Conservation (phyloP, 805 yeast species). For the Candida khao-thaluensis region DNA sequence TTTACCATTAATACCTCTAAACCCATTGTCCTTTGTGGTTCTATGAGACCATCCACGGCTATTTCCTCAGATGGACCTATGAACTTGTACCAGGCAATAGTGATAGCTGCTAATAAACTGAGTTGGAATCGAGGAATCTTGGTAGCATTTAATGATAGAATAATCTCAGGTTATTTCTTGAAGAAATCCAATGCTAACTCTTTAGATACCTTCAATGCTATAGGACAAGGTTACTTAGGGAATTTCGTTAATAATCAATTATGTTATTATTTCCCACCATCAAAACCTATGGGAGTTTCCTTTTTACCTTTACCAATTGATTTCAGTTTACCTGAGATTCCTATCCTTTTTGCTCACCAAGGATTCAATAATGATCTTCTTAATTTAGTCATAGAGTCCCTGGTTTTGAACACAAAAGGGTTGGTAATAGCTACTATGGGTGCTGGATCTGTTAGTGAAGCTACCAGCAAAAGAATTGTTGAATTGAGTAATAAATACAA, state of each 20-base stretch:
- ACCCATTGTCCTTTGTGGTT: slow-evolving; percentile 69
- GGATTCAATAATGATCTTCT: slow-evolving; percentile 52
- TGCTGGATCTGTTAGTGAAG: slow-evolving; percentile 61
- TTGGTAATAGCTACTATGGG: slow-evolving; percentile 69
- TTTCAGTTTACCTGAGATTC: slow-evolving; percentile 43
- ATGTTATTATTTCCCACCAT: slow-evolving; percentile 63
- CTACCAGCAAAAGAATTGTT: slow-evolving; percentile 45
- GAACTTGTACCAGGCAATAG: slow-evolving; percentile 69
- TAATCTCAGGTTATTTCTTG: slow-evolving; percentile 67
- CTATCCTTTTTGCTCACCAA: slow-evolving; percentile 62
- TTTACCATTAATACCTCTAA: slow-evolving; percentile 42
- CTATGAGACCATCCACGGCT: slow-evolving; percentile 73
- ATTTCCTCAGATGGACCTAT: slow-evolving; percentile 72
- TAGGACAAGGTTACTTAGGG: slow-evolving; percentile 70
- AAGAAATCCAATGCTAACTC: slow-evolving; percentile 71
- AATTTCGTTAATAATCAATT: slow-evolving; percentile 65
- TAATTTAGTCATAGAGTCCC: slow-evolving; percentile 39
- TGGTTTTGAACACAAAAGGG: slow-evolving; percentile 47
- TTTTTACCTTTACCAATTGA: slow-evolving; percentile 26
- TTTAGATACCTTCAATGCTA: slow-evolving; percentile 64
- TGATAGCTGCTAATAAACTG: slow-evolving; percentile 53
- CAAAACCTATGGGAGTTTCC: slow-evolving; percentile 51
- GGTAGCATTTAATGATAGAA: slow-evolving; percentile 65
- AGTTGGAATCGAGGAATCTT: slow-evolving; percentile 59
- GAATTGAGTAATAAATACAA: slow-evolving; percentile 33